A percentile compares a stretch with the other conserved stretches of the same genome.
phyloP scores from a whole-genome alignment of 2,329 filamentous ascomycete species.

The Chaetomium sp. region DNA sequence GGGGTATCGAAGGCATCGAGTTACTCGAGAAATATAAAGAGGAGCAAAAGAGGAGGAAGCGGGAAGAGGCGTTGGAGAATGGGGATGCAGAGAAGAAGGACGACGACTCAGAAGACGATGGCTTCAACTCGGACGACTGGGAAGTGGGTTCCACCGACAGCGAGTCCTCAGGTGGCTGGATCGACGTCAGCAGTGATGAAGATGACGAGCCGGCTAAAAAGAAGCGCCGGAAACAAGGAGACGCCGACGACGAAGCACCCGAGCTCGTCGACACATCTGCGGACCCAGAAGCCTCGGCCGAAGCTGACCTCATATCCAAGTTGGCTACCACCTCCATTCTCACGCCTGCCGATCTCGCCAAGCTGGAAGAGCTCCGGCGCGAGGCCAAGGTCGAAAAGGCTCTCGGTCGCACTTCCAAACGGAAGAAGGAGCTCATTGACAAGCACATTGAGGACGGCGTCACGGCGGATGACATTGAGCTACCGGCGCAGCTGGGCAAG shows the following conservation, averaged over 20 bases:
- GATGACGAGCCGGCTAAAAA: constrained; percentile 65
- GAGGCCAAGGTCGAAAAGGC: constrained; percentile 64
- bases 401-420: constrained; percentile 42
- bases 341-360: constrained; percentile 91
- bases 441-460: constrained; percentile 81
- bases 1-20: constrained; percentile 86
- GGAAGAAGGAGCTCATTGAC: constrained; percentile 42
- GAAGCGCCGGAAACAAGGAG: constrained; percentile 45
- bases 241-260: constrained; percentile 20
- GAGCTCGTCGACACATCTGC: constrained; percentile 32
- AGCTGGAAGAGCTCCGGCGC: constrained; percentile 80
- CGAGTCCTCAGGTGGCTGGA: constrained; percentile 82
- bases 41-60: constrained; percentile 71
- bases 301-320: constrained; percentile 53
- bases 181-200: constrained; percentile 79
- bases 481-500: constrained; percentile 74
- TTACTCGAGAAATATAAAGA: constrained; percentile 90
- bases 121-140: constrained; percentile 51
- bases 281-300: constrained; percentile 37
- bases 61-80: constrained; percentile 56
- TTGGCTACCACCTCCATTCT: constrained; percentile 91
- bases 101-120: constrained; percentile 55
- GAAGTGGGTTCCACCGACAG: constrained; percentile 55
- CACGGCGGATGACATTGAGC: constrained; percentile 87
- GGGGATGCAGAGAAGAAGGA: constrained; percentile 49